A percentile compares a stretch with the other conserved stretches of the same genome.
Conservation (phyloP, 129 eudicot genomes). For the Artemisia argyi region DNA sequence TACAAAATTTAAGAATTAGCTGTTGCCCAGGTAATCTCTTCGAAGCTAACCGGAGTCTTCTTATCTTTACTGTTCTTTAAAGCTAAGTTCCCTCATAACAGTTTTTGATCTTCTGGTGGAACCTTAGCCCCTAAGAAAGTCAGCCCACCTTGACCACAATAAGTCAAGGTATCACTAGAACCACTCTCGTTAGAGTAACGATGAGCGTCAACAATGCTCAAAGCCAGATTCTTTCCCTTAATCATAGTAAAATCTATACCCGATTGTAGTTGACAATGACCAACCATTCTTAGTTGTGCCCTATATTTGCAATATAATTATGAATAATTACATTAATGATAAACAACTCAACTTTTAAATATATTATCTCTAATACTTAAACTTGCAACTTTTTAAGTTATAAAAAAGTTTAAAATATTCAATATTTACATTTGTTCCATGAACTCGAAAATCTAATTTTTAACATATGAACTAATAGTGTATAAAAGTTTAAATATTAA, state of each 20-base stretch:
- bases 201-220: conserved; percentile 5
- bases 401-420: too few species aligned
- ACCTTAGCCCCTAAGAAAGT: neutral
- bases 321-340: too few species aligned
- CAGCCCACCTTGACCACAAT: conserved; percentile 19
- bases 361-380: too few species aligned
- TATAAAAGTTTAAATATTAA: too few species aligned
- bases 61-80: conserved; percentile 32
- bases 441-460: too few species aligned
- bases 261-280: neutral
- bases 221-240: neutral
- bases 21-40: conserved; percentile 37
- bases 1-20: neutral
- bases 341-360: too few species aligned
- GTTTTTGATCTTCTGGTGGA: conserved; percentile 8
- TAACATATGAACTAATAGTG: too few species aligned
- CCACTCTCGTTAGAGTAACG: neutral
- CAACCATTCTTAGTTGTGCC: too few species aligned
- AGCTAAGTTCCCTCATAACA: conserved; percentile 30
- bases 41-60: conserved; percentile 26
- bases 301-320: too few species aligned
- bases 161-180: neutral
- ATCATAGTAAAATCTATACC: conserved; percentile 2
- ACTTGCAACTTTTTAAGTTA: too few species aligned
- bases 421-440: too few species aligned